These are phyloP conservation scores for Basidiobolus heterosporus DNA, from an alignment of 371 early-diverging fungal species.

Conservation along the genomic window DNA sequence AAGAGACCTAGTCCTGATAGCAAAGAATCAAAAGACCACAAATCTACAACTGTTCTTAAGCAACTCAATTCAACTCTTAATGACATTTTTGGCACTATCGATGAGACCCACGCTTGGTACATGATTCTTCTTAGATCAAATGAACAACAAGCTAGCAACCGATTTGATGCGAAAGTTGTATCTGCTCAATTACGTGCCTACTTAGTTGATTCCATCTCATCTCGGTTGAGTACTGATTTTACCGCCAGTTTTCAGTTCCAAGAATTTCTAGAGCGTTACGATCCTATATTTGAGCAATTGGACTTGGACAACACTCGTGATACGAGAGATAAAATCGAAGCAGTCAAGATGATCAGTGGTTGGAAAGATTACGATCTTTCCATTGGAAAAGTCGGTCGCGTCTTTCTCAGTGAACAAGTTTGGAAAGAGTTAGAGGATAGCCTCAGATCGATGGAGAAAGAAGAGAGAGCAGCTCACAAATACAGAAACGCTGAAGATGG, in stretches of 20 bases:
- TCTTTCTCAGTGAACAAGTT: constrained; percentile 47
- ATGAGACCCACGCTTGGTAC: constrained; percentile 70
- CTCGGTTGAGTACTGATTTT: constrained; percentile 31
- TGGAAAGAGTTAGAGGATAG: constrained; percentile 68
- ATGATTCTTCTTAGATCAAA: constrained; percentile 66
- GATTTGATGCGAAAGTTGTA: constrained; percentile 31
- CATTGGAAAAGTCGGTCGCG: constrained; percentile 33
- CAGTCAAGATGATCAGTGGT: constrained; percentile 23
- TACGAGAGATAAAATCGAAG: constrained; percentile 19
- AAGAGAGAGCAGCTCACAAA: constrained; percentile 27
- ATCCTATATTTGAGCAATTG: constrained; percentile 11
- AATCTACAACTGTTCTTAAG: constrained; percentile 40
- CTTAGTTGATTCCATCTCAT: constrained; percentile 39
- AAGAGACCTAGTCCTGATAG: not conserved
- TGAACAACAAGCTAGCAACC: constrained; percentile 33
- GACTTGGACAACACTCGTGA: constrained; percentile 18
- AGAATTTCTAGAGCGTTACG: constrained; percentile 46
- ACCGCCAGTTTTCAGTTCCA: constrained; percentile 37
- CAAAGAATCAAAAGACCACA: constrained; percentile 8
- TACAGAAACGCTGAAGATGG: constrained; percentile 11
- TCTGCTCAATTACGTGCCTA: constrained; percentile 45
- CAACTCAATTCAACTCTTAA: constrained; percentile 46
- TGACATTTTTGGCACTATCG: constrained; percentile 46
- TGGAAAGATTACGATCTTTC: constrained; percentile 10
- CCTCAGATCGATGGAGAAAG: constrained; percentile 51